These are phyloP conservation scores for Monilinia polystroma DNA, from an alignment of 2,329 filamentous ascomycete genomes.

Conservation along the genomic window DNA sequence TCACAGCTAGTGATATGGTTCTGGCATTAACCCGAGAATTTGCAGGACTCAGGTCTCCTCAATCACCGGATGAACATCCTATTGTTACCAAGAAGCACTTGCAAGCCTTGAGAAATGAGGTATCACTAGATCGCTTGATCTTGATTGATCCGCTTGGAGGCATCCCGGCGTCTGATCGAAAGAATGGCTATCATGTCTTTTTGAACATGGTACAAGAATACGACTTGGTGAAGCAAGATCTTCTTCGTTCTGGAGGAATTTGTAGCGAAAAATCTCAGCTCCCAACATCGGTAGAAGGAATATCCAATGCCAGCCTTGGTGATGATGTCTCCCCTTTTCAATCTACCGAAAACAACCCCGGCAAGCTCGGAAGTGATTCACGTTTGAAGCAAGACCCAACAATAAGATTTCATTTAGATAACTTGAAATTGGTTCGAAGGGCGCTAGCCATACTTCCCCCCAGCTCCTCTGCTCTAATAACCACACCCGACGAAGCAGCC, in stretches of 20 bases:
- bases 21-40: slow-evolving; percentile 76
- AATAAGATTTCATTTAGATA: slow-evolving; percentile 58
- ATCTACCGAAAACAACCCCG: slow-evolving; percentile 41
- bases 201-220: slow-evolving; percentile 94
- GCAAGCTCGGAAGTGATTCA: slow-evolving; percentile 13
- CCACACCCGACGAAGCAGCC: slow-evolving; percentile 81
- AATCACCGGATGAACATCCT: slow-evolving; percentile 45
- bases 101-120: slow-evolving; percentile 48
- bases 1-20: slow-evolving; percentile 63
- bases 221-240: slow-evolving; percentile 61
- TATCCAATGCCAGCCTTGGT: slow-evolving; percentile 31
- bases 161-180: slow-evolving; percentile 64
- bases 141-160: slow-evolving; percentile 84
- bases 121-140: slow-evolving; percentile 79
- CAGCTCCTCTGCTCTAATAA: slow-evolving; percentile 83
- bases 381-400: slow-evolving; percentile 25
- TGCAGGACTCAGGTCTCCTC: slow-evolving; percentile 57
- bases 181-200: slow-evolving; percentile 73
- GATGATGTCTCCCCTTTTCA: slow-evolving; percentile 47
- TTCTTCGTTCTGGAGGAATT: slow-evolving; percentile 42
- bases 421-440: slow-evolving; percentile 69
- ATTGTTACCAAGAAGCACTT: slow-evolving; percentile 43
- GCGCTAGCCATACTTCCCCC: slow-evolving; percentile 75
- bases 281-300: slow-evolving; percentile 5
- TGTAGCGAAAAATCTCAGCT: not conserved